phyloP scores from a whole-genome alignment of 2,329 filamentous ascomycete genomes.

The Fusarium nisikadoi region DNA sequence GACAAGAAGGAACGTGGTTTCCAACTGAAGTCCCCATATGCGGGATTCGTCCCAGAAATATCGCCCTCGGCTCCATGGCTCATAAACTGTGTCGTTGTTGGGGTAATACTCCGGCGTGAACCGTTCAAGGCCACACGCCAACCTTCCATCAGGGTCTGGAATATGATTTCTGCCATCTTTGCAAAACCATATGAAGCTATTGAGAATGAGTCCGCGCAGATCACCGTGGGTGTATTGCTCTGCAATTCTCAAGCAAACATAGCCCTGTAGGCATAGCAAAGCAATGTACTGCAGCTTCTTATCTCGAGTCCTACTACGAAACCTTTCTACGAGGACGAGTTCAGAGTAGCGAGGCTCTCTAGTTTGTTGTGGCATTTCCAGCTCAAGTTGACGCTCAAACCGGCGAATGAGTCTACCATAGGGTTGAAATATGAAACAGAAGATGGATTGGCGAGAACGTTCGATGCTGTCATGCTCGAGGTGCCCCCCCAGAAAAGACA shows the following conservation, averaged over 20 bases:
- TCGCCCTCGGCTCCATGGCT: not conserved
- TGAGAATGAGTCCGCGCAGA: not conserved
- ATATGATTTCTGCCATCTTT: not conserved
- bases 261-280: not conserved
- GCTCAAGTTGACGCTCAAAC: not conserved
- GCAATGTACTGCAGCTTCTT: not conserved
- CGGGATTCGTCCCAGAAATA: not conserved
- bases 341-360: rapidly evolving
- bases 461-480: not conserved
- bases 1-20: no score
- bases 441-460: not conserved
- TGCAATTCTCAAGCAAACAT: rapidly evolving
- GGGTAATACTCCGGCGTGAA: not conserved
- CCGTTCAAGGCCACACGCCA: rapidly evolving
- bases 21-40: not conserved
- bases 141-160: not conserved
- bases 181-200: not conserved
- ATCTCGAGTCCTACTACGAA: not conserved
- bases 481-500: not conserved
- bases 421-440: not conserved
- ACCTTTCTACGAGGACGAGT: rapidly evolving
- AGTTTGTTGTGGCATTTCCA: not conserved
- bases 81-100: not conserved
- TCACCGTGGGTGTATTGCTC: rapidly evolving
- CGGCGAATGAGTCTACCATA: not conserved